A percentile compares a stretch with the other conserved stretches of the same genome.
Conservation (phyloP, 805 yeast species). For the Nakazawaea ernobii region DNA sequence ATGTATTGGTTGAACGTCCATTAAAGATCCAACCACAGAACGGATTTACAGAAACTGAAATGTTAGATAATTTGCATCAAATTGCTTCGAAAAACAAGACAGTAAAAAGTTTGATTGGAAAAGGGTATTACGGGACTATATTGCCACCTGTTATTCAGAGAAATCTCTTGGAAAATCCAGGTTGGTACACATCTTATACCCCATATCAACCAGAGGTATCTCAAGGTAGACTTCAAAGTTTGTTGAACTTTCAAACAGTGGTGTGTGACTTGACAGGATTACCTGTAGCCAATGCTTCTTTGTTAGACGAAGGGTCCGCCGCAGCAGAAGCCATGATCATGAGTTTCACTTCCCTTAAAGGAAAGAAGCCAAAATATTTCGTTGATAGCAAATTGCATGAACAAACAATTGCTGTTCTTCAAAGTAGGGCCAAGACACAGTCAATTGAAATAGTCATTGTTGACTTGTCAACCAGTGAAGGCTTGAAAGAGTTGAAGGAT, state of each 20-base stretch:
- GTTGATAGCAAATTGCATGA: conserved; percentile 76
- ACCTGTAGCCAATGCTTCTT: conserved; percentile 91
- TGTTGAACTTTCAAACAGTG: conserved; percentile 90
- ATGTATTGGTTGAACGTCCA: conserved; percentile 64
- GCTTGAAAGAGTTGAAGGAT: conserved; percentile 27
- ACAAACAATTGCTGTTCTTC: conserved; percentile 77
- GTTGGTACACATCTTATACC: conserved; percentile 98
- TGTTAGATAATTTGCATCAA: conserved; percentile 59
- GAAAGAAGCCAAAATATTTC: conserved; percentile 62
- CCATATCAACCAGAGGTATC: conserved; percentile 98
- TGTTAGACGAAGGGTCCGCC: conserved; percentile 94
- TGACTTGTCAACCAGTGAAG: conserved; percentile 44
- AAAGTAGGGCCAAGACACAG: conserved; percentile 73
- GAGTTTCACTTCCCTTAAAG: conserved; percentile 60
- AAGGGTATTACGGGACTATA: conserved; percentile 88
- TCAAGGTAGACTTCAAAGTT: conserved; percentile 89
- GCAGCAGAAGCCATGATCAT: conserved; percentile 96
- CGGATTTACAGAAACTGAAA: conserved; percentile 80
- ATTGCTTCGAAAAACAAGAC: conserved; percentile 75
- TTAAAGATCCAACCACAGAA: conserved; percentile 59
- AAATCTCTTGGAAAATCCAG: conserved; percentile 87
- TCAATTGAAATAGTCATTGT: conserved; percentile 55
- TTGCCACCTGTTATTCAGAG: conserved; percentile 92
- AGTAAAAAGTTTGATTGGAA: conserved; percentile 77
- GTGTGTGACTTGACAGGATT: conserved; percentile 87